These are phyloP conservation scores for Trametes pubescens DNA, from an alignment of 1,284 basidiomycete genomes.

Conservation along the genomic window DNA sequence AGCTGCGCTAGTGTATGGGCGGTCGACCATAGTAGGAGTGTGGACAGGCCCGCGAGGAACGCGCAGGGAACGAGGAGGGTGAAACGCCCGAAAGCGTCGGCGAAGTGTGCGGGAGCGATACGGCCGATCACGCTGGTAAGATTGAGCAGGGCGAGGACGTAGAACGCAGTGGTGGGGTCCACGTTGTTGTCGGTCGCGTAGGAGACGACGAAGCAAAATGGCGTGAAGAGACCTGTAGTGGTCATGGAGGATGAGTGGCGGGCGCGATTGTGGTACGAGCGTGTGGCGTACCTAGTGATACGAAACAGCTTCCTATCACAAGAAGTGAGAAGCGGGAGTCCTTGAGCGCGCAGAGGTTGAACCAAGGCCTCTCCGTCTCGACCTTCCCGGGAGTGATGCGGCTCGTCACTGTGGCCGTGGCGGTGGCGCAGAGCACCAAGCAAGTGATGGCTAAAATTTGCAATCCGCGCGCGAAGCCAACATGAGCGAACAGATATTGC, in stretches of 20 bases:
- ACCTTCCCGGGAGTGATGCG: conserved; percentile 31
- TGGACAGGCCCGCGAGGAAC: conserved; percentile 64
- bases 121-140: conserved; percentile 67
- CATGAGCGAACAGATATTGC: conserved; percentile 57
- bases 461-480: conserved; percentile 71
- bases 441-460: conserved; percentile 45
- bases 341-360: conserved; percentile 40
- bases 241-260: conserved; percentile 1
- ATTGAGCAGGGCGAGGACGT: conserved; percentile 69
- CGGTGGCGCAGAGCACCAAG: conserved; percentile 41
- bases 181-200: conserved; percentile 34
- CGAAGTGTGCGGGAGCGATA: conserved; percentile 64
- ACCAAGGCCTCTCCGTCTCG: conserved; percentile 30
- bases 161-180: conserved; percentile 45
- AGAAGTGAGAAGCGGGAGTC: conserved; percentile 45
- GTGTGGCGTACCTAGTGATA: conserved; percentile 40
- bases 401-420: conserved; percentile 42
- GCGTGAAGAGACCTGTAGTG: conserved; percentile 63
- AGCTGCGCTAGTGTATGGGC: conserved; percentile 45
- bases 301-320: conserved; percentile 42
- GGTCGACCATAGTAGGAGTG: conserved; percentile 65
- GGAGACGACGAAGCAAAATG: conserved; percentile 48
- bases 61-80: conserved; percentile 69
- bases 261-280: not conserved
- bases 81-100: conserved; percentile 64